A percentile compares a stretch with the other conserved stretches of the same genome.
These are phyloP conservation scores for Saitozyma podzolica DNA, from an alignment of 768 basidiomycete genomes.

Conservation along the genomic window DNA sequence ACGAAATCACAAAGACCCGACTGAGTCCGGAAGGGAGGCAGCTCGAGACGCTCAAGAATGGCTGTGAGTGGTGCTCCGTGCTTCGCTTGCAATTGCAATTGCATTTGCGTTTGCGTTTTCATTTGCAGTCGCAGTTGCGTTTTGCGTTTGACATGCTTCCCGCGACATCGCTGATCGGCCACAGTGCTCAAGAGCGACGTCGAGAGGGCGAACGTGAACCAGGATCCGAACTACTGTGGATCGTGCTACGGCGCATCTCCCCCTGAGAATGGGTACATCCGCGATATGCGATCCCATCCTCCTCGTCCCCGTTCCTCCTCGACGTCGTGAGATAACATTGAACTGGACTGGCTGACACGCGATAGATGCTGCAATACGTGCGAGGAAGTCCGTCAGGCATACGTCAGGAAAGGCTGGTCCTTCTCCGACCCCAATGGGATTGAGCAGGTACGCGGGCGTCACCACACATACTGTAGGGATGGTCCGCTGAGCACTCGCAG, in stretches of 20 bases:
- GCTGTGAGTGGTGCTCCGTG: slow-evolving; percentile 26
- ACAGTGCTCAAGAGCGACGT: slow-evolving; percentile 82
- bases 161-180: slow-evolving; percentile 11
- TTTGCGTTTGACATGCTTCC: background rate
- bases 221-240: slow-evolving; percentile 71
- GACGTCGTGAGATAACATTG: background rate
- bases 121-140: too few species aligned
- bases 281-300: background rate
- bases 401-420: slow-evolving; percentile 91
- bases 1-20: slow-evolving; percentile 82
- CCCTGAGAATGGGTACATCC: slow-evolving; percentile 39
- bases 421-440: slow-evolving; percentile 85
- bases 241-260: slow-evolving; percentile 85
- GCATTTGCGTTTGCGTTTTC: too few species aligned
- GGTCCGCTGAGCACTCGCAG: slow-evolving; percentile 54
- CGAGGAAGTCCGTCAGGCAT: slow-evolving; percentile 87
- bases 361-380: slow-evolving; percentile 94
- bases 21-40: slow-evolving; percentile 63
- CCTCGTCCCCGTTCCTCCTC: background rate
- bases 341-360: slow-evolving; percentile 1
- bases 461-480: background rate
- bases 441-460: slow-evolving; percentile 69
- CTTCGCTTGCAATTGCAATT: too few species aligned
- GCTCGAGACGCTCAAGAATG: slow-evolving; percentile 54
- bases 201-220: slow-evolving; percentile 56